Evolutionary conservation across 805 yeast genomes (phyloP).

Genomic region (Myxozyma neotropica): DNA sequence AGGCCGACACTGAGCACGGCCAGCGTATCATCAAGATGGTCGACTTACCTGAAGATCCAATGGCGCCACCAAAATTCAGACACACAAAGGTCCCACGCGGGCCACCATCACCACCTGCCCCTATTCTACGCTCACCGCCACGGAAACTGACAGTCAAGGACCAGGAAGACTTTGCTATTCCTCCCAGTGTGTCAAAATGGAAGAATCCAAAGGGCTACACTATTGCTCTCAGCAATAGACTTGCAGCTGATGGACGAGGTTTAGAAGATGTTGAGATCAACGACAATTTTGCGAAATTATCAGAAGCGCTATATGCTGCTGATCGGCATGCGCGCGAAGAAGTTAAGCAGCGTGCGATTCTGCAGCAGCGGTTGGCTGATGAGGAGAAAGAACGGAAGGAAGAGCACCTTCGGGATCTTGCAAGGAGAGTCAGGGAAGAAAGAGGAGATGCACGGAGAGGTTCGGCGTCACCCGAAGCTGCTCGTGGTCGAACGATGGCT

Average conservation of each 20-base stretch:
- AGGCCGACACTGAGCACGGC: slow-evolving; percentile 36
- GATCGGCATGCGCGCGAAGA: slow-evolving; percentile 63
- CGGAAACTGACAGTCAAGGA: slow-evolving; percentile 65
- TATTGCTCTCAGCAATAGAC: slow-evolving; percentile 74
- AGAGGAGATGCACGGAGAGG: slow-evolving; percentile 33
- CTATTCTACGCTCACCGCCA: slow-evolving; percentile 57
- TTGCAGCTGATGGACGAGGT: slow-evolving; percentile 55
- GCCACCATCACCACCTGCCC: slow-evolving; percentile 72
- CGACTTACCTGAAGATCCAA: slow-evolving; percentile 74
- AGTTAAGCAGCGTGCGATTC: slow-evolving; percentile 53
- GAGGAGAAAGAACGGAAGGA: slow-evolving; percentile 55
- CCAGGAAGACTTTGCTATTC: slow-evolving; percentile 80
- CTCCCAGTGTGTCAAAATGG: slow-evolving; percentile 93
- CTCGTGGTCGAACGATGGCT: slow-evolving; percentile 13
- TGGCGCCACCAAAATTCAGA: slow-evolving; percentile 78
- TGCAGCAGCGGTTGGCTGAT: slow-evolving; percentile 54
- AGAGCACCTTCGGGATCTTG: slow-evolving; percentile 53
- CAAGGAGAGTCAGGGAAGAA: slow-evolving; percentile 52
- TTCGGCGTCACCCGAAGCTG: slow-evolving; percentile 35
- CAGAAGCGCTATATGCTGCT: slow-evolving; percentile 73
- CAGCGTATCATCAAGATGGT: slow-evolving; percentile 64
- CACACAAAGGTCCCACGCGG: slow-evolving; percentile 66
- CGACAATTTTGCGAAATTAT: slow-evolving; percentile 61
- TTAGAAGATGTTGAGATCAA: slow-evolving; percentile 49
- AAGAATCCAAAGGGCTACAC: slow-evolving; percentile 90